phyloP scores from a whole-genome alignment of 768 basidiomycete genomes.

The Gautieria morchelliformis region DNA sequence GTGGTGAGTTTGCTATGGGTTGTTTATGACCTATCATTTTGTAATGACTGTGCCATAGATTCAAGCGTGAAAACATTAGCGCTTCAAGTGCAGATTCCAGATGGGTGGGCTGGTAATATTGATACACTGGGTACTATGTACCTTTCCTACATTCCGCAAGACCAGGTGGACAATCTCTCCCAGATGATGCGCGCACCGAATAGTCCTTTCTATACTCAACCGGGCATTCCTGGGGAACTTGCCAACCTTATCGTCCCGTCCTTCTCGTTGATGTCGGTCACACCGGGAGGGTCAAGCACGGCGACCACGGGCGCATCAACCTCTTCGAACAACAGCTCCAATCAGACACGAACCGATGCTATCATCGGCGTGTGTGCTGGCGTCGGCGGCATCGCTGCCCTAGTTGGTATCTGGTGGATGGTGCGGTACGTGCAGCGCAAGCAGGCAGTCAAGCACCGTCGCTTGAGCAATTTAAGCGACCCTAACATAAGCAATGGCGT shows the following conservation, averaged over 20 bases:
- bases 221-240: conserved; percentile 40
- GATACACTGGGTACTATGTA: conserved; percentile 55
- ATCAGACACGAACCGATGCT: conserved; percentile 52
- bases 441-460: conserved; percentile 58
- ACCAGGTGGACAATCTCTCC: conserved; percentile 49
- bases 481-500: conserved; percentile 63
- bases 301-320: conserved; percentile 13
- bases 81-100: conserved; percentile 62
- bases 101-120: conserved; percentile 43
- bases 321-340: conserved; percentile 14
- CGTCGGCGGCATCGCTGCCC: conserved; percentile 66
- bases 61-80: conserved; percentile 39
- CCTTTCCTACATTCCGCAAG: conserved; percentile 56
- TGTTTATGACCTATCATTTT: conserved; percentile 20
- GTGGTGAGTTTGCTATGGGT: conserved; percentile 24
- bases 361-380: conserved; percentile 87
- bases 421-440: conserved; percentile 60
- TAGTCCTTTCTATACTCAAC: conserved; percentile 56
- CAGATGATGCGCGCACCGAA: conserved; percentile 50
- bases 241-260: conserved; percentile 63
- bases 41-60: conserved; percentile 18
- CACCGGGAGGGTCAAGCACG: conserved; percentile 9
- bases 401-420: conserved; percentile 64
- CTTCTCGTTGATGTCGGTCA: conserved; percentile 42
- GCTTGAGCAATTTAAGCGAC: conserved; percentile 72